Conservation (phyloP, 75 land plant species). For the Adiantum capillusveneris region DNA sequence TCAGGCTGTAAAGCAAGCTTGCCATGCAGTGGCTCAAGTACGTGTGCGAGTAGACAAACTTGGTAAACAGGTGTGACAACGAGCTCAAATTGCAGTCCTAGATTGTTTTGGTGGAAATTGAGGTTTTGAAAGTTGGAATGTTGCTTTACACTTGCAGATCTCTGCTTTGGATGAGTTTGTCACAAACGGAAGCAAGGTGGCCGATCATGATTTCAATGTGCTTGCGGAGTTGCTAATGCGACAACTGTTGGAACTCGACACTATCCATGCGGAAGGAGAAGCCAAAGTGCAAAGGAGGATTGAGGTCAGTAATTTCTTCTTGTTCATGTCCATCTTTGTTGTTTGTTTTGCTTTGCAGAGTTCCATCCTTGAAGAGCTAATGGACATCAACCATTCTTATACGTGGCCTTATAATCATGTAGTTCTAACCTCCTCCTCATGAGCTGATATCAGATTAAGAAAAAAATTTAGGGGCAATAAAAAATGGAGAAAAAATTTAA, state of each 20-base stretch:
- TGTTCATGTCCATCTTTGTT: no score
- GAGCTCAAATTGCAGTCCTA: slow-evolving; percentile 1
- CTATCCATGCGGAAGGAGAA: slow-evolving; percentile 67
- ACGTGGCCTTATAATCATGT: background rate
- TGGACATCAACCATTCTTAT: background rate
- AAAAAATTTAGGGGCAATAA: no score
- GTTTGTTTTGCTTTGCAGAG: no score
- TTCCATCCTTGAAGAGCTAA: background rate
- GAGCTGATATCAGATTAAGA: background rate
- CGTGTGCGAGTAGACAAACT: slow-evolving; percentile 67
- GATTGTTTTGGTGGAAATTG: background rate
- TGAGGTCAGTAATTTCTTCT: slow-evolving; percentile 61
- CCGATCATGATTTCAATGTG: slow-evolving; percentile 36
- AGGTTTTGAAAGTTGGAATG: no score
- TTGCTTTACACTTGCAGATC: no score
- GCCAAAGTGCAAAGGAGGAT: slow-evolving; percentile 56
- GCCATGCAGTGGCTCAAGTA: slow-evolving; percentile 50
- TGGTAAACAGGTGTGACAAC: slow-evolving; percentile 50
- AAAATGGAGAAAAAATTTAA: no score
- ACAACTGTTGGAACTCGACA: slow-evolving; percentile 62
- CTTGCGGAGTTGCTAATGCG: slow-evolving; percentile 67
- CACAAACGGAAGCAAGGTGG: slow-evolving; percentile 52
- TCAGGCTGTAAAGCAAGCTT: slow-evolving; percentile 60
- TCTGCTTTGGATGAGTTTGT: slow-evolving; percentile 48
- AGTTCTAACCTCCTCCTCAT: background rate